Conservation (phyloP, 768 basidiomycete genomes). For the Rhodotorula taiwanensis region DNA sequence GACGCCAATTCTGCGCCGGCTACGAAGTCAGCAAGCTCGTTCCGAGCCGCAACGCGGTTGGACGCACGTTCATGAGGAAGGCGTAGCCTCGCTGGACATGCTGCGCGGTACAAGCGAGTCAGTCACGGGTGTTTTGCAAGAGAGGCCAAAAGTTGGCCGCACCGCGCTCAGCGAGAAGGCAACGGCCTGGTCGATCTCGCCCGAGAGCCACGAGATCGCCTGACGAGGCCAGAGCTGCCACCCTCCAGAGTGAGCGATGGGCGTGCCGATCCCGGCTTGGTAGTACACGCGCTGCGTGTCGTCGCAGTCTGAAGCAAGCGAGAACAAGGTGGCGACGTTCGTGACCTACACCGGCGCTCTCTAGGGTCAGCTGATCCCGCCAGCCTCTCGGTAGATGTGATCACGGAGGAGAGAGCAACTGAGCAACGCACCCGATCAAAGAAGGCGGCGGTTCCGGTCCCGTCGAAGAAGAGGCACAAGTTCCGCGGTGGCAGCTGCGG, state of each 20-base stretch:
- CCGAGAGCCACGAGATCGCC: neutral
- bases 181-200: slow-evolving; percentile 3
- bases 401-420: too few relatives aligned
- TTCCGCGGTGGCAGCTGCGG: too few relatives aligned
- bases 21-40: neutral
- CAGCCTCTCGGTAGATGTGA: too few relatives aligned
- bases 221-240: neutral
- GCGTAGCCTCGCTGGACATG: slow-evolving; percentile 17
- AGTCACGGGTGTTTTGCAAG: too few relatives aligned
- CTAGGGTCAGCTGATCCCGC: neutral
- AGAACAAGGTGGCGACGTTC: slow-evolving; percentile 65
- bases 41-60: fast-evolving
- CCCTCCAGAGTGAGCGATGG: too few relatives aligned
- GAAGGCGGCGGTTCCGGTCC: too few relatives aligned
- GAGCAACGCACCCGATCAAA: too few relatives aligned
- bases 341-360: slow-evolving; percentile 50
- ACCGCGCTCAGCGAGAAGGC: slow-evolving; percentile 7
- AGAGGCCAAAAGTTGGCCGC: too few relatives aligned
- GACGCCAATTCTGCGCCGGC: slow-evolving; percentile 43
- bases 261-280: slow-evolving; percentile 51
- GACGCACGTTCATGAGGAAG: slow-evolving; percentile 15
- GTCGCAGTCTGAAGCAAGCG: slow-evolving; percentile 59
- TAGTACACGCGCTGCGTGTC: slow-evolving; percentile 62
- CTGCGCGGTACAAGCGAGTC: too few relatives aligned
- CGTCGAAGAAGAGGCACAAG: too few relatives aligned